Evolutionary conservation across 306 rosid genomes (phyloP).

Genomic region (Morella rubra): DNA sequence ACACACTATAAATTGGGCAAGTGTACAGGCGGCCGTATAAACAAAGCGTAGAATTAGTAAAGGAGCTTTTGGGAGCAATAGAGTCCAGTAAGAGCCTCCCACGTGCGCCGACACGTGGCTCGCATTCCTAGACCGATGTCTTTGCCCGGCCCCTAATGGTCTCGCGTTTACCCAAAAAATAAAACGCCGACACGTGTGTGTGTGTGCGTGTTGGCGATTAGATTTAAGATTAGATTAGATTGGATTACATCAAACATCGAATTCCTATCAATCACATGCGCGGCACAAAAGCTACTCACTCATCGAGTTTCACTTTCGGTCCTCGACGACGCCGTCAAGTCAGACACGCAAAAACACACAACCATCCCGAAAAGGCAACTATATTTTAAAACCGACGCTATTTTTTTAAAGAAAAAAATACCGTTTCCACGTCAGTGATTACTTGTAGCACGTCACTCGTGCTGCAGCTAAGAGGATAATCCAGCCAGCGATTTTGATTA

Average conservation of each 20-base stretch:
- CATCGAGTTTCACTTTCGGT: constrained; percentile 5
- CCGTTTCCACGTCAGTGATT: no score
- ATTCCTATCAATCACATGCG: constrained; percentile 35
- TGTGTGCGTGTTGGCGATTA: background rate
- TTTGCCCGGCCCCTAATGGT: constrained; percentile 4
- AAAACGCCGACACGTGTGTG: constrained; percentile 32
- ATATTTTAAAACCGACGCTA: background rate
- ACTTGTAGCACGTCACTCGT: no score
- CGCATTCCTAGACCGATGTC: constrained; percentile 29
- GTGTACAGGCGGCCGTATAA: constrained; percentile 14
- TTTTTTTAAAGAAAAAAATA: no score
- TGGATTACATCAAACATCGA: constrained; percentile 2
- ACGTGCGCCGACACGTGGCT: constrained; percentile 63
- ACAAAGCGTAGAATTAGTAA: background rate
- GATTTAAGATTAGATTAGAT: constrained; percentile 22
- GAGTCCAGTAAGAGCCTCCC: constrained; percentile 24
- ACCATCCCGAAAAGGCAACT: background rate
- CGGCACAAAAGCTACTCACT: constrained; percentile 26
- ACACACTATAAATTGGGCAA: no score
- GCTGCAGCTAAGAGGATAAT: no score
- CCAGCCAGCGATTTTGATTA: no score
- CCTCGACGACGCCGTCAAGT: constrained; percentile 32
- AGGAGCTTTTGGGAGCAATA: constrained; percentile 8
- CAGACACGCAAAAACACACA: constrained; percentile 13
- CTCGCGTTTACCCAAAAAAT: constrained; percentile 36